Evolutionary conservation across 257 asterid species (phyloP).

Genomic region (Buddleja alternifolia): DNA sequence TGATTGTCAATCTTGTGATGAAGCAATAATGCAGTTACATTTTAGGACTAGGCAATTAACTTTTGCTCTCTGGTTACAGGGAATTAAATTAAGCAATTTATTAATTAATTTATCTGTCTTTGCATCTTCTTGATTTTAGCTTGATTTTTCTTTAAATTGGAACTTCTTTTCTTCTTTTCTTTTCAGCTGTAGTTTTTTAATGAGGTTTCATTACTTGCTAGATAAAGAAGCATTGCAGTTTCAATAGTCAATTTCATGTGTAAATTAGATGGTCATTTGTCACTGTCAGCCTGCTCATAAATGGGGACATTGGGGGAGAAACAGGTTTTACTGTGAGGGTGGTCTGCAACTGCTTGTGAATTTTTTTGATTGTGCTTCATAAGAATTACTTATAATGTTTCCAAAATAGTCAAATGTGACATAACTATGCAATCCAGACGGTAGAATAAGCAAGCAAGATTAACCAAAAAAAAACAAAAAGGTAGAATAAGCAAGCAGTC

Average conservation of each 20-base stretch:
- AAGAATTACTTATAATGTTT: background rate
- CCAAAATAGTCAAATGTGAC: conserved; percentile 1
- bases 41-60: conserved; percentile 16
- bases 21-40: conserved; percentile 9
- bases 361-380: background rate
- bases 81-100: background rate
- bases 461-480: no score
- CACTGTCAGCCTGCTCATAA: conserved; percentile 4
- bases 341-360: conserved; percentile 8
- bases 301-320: conserved; percentile 13
- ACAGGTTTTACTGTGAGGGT: conserved; percentile 11
- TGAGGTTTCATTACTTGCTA: no score
- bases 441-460: no score
- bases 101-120: background rate
- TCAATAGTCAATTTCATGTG: background rate
- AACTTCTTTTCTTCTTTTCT: background rate
- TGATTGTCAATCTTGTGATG: conserved; percentile 17
- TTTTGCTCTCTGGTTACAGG: conserved; percentile 3
- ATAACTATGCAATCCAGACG: background rate
- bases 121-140: background rate
- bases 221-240: no score
- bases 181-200: background rate
- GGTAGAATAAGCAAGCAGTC: no score
- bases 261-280: background rate
- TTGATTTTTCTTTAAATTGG: background rate